phyloP scores from a whole-genome alignment of 805 yeast species.

The Teunomyces panamensis region DNA sequence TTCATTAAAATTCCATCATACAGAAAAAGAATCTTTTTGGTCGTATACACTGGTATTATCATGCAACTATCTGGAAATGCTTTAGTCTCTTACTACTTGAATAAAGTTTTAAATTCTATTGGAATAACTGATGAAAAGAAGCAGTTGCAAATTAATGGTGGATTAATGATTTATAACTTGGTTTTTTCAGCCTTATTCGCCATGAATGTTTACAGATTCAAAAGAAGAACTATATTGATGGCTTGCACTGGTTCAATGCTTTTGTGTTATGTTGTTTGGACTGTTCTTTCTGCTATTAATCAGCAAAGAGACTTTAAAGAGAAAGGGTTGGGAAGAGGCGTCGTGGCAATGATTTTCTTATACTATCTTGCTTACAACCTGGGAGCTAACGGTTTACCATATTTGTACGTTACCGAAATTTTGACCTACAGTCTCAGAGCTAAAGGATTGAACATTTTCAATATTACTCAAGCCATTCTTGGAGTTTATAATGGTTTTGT shows the following conservation, averaged over 20 bases:
- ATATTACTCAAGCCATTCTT: slow-evolving; percentile 16
- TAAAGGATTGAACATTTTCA: slow-evolving; percentile 32
- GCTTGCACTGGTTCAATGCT: slow-evolving; percentile 34
- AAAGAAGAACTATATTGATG: slow-evolving; percentile 35
- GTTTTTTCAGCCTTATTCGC: slow-evolving; percentile 22
- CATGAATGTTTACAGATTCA: slow-evolving; percentile 16
- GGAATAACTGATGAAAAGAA: slow-evolving; percentile 45
- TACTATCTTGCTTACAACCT: slow-evolving; percentile 41
- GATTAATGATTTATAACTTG: slow-evolving; percentile 47
- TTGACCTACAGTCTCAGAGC: slow-evolving; percentile 39
- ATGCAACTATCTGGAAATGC: slow-evolving; percentile 52
- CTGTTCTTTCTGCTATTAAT: slow-evolving; percentile 43
- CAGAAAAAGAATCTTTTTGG: slow-evolving; percentile 30
- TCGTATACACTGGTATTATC: slow-evolving; percentile 28
- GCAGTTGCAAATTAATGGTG: slow-evolving; percentile 50
- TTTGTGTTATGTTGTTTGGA: slow-evolving; percentile 39
- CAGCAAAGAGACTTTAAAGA: slow-evolving; percentile 27
- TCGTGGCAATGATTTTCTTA: slow-evolving; percentile 50
- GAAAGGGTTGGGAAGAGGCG: slow-evolving; percentile 42
- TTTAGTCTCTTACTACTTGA: slow-evolving; percentile 48
- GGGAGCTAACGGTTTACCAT: slow-evolving; percentile 45
- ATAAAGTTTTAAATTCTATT: slow-evolving; percentile 47
- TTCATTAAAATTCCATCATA: slow-evolving; percentile 21
- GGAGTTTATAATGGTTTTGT: slow-evolving; percentile 23
- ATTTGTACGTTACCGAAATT: slow-evolving; percentile 43